Evolutionary conservation across 208 protist species (phyloP), one percentile per base, ranked within the genome.

Genomic region (Trypanosoma platydactyli): DNA sequence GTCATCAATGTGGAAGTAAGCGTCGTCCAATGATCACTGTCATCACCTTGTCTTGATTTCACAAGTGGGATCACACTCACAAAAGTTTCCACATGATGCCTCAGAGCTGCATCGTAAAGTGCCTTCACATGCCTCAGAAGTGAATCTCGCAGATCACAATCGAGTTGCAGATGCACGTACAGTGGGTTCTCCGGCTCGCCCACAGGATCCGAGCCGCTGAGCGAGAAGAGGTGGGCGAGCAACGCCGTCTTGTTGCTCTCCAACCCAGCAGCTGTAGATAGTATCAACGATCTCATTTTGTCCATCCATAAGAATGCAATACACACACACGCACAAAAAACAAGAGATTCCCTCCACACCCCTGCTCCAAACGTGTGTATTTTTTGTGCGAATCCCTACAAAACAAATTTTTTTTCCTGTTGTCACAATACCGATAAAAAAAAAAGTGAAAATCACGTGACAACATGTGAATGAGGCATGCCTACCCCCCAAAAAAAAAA

Each of bases 61-160:
- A 77, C 48, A 18, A 87, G 54, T 3, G 83, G 84, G 35, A 95
- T 85, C 16, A 95, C 84, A 70, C 61, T 74, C 6, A 95, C 56
- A 61, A 51, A 73, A 2, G 80, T 52, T 52, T 76, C 61, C 20
- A 77, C 64, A 52, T 76, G 75, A 40, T 77, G 59, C 40, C 71
- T 51, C 22, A 90, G 68, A 13, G 72, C 79, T 0, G 77, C 69
- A 50, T 70, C 79, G 73, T 95, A 95, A 13, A 95, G 67, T 51
- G 56, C 41, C 44, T 78, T 66, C 0, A 82, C 83, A 42, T 92
- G 89, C 38, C 80, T 71, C 1, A 95, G 72, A 42, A 92, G 84
- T 22, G 76, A 81, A 60, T 71, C 60, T 41, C 86, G 84, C 27
- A 62, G 54, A 48, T 57, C 63, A 46, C 86, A 80, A 61, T 88